Base-by-base conservation (phyloP, 1,284 basidiomycete genomes). In the Puccinia hordei region DNA sequence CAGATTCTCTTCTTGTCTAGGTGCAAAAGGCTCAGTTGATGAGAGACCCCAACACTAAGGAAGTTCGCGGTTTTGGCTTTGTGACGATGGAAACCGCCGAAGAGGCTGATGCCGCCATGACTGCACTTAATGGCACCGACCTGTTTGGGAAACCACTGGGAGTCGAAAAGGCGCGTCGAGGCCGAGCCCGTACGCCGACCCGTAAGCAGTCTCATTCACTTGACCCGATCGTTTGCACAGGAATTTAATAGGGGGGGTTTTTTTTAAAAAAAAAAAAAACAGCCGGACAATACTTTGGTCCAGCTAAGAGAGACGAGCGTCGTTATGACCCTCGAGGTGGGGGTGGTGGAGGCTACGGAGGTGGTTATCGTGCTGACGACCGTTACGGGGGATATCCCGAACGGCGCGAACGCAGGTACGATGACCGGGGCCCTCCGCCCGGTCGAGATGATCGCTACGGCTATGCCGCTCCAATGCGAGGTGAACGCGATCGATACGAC, bases 51-150 rank as follows among this genome's bases (percentile, higher is more conserved):
- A 95, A 98, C 87, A 92, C 92, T 81, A 91, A 93, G 84, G 95
- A 98, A 85, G 95, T 94, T 78, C 93, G 96, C 84, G 96, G 96
- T 49, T 98, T 99, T 84, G 96, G 94, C 59, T 99, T 99, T 86
- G 96, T 99, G 84, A 98, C 94, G 80, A 95, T 96, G 91, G 93
- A 94, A 85, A 89, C 89, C 53, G 86, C 84, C 59, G 93, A 94
- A 83, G 95, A 97, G 84, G 96, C 95, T 5, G 92, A 95, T 76
- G 92, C 92, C 71, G 94, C 93, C 72, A 91, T 98, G 83, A 89
- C 91, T 46, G 91, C 90, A 12, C 87, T 98, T 83, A 92, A 94
- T 86, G 90, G 90, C 65, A 91, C 91, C 81, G 93, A 94, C 79
- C 86, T 97, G 69, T 90, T 92, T 87, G 96, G 95, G 81, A 95